Evolutionary conservation across 2,329 filamentous ascomycete genomes (phyloP).

Genomic region (Podosphaera aphanis): DNA sequence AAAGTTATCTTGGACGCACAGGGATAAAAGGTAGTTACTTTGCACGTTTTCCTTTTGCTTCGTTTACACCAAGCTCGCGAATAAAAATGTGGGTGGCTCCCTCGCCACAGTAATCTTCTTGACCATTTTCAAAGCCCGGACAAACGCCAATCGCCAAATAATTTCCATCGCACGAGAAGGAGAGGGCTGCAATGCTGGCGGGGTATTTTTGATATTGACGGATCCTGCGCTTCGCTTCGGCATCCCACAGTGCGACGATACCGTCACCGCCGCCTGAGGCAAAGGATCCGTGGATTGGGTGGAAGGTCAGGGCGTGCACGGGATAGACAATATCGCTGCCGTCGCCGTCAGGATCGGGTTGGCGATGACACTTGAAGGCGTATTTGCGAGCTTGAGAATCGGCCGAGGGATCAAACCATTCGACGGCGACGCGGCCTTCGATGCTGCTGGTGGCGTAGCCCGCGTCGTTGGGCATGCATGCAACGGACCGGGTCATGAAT

Average conservation of each 20-base stretch:
- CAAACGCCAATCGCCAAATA: conserved; percentile 42
- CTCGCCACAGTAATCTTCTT: conserved; percentile 51
- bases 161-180: conserved; percentile 40
- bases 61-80: conserved; percentile 28
- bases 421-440: conserved; percentile 84
- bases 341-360: conserved; percentile 37
- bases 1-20: neutral
- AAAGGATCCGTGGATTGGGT: conserved; percentile 40
- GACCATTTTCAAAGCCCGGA: conserved; percentile 45
- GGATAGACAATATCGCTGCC: conserved; percentile 45
- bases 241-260: conserved; percentile 50
- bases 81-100: conserved; percentile 59
- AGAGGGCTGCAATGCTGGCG: conserved; percentile 36
- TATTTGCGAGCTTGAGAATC: conserved; percentile 86
- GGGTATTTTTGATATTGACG: conserved; percentile 43
- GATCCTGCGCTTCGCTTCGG: conserved; percentile 44
- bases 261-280: conserved; percentile 51
- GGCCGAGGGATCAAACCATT: conserved; percentile 83
- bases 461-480: conserved; percentile 89
- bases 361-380: conserved; percentile 94
- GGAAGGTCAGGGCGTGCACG: conserved; percentile 47
- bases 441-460: conserved; percentile 86
- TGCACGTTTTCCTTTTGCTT: conserved; percentile 2
- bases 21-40: neutral
- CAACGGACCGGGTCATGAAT: conserved; percentile 80